Evolutionary conservation across 257 asterid species (phyloP).

Genomic region (Petunia secreta): DNA sequence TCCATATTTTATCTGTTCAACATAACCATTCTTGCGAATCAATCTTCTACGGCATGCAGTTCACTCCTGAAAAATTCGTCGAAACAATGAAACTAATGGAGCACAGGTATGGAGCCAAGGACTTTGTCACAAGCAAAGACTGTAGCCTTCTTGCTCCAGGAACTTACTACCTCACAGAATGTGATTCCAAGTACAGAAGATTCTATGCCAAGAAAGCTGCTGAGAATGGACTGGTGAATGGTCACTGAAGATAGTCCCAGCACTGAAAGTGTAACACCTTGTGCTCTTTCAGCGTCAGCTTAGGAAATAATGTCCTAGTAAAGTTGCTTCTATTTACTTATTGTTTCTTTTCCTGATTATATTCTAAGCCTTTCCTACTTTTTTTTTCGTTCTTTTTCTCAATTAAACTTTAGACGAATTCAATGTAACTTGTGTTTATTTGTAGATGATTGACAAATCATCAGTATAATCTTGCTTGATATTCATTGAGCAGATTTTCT

Average conservation of each 20-base stretch:
- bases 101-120: conserved; percentile 96
- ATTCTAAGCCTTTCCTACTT: background rate
- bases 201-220: conserved; percentile 72
- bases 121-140: conserved; percentile 80
- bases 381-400: background rate
- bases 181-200: conserved; percentile 89
- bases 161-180: conserved; percentile 91
- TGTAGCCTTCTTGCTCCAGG: conserved; percentile 85
- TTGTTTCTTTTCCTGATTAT: background rate
- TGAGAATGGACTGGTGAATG: conserved; percentile 69
- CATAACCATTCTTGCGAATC: background rate
- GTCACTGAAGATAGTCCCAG: conserved; percentile 55
- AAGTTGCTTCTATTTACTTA: background rate
- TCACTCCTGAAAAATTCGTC: conserved; percentile 78
- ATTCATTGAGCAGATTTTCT: background rate
- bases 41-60: conserved; percentile 49
- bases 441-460: background rate
- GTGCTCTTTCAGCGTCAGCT: conserved; percentile 36
- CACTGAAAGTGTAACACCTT: conserved; percentile 19
- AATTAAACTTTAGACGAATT: background rate
- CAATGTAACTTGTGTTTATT: background rate
- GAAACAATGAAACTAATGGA: conserved; percentile 92
- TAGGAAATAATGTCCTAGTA: conserved; percentile 27
- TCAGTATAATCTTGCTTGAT: background rate
- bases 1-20: background rate